Evolutionary conservation across 495 filamentous ascomycete species (phyloP).

Genomic region (Penicillium arizonense): DNA sequence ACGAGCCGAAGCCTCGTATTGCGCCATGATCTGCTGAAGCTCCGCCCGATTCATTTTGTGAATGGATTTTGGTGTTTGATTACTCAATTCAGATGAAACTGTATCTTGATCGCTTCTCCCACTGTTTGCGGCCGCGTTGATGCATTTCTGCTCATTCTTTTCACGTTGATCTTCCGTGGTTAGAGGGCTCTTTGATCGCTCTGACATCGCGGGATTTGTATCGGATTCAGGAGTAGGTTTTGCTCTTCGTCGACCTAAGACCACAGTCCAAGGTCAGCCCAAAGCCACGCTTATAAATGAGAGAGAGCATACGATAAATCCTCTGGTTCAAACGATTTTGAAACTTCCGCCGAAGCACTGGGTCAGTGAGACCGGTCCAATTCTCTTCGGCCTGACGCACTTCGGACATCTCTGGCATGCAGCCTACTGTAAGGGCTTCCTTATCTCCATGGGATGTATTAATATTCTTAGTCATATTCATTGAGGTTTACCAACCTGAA

Average conservation of each 20-base stretch:
- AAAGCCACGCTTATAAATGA: background rate
- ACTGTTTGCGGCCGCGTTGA: no score
- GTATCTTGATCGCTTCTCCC: no score
- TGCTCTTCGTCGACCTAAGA: background rate
- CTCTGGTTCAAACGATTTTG: constrained; percentile 31
- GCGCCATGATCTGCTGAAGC: background rate
- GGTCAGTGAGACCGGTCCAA: constrained; percentile 21
- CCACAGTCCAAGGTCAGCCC: background rate
- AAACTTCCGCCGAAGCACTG: constrained; percentile 12
- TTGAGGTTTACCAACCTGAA: no score
- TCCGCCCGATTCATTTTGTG: background rate
- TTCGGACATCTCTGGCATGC: no score
- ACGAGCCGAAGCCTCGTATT: constrained; percentile 11
- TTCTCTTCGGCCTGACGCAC: background rate
- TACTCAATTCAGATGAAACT: no score
- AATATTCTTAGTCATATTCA: no score
- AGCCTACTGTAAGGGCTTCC: no score
- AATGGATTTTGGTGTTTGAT: background rate
- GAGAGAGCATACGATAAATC: constrained; percentile 12
- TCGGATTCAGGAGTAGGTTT: background rate
- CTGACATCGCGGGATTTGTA: background rate
- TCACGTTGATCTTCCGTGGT: background rate
- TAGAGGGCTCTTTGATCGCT: background rate
- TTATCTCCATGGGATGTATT: no score
- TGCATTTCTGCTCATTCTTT: background rate